Conservation (phyloP, 306 rosid species). For the Vigna hirtella region DNA sequence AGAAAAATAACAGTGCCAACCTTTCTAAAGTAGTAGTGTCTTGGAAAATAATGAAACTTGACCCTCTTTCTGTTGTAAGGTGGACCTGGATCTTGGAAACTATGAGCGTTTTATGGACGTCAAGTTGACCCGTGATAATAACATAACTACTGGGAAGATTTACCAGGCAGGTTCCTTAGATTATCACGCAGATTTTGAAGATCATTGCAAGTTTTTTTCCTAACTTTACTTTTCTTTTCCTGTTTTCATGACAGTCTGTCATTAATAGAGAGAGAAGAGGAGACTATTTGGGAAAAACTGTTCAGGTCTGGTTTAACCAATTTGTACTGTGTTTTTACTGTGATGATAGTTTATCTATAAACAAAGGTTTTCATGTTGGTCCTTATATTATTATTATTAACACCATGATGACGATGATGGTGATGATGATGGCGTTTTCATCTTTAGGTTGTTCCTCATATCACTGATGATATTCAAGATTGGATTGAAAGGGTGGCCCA, state of each 20-base stretch:
- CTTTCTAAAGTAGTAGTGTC: conserved; percentile 37
- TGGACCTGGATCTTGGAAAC: conserved; percentile 99
- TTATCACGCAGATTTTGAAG: conserved; percentile 31
- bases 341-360: conserved; percentile 24
- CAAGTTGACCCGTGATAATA: conserved; percentile 89
- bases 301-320: conserved; percentile 63
- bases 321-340: not conserved
- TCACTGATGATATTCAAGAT: conserved; percentile 87
- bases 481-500: conserved; percentile 91
- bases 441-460: conserved; percentile 82
- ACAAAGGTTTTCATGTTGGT: conserved; percentile 34
- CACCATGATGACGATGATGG: not conserved
- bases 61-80: conserved; percentile 62
- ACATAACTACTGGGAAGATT: conserved; percentile 95
- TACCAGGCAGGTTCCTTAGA: conserved; percentile 71
- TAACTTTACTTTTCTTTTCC: conserved; percentile 29
- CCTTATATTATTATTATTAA: not conserved
- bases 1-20: conserved; percentile 26
- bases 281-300: conserved; percentile 88
- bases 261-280: conserved; percentile 84
- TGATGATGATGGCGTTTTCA: conserved; percentile 14
- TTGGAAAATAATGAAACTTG: conserved; percentile 42
- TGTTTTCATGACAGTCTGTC: conserved; percentile 56
- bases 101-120: conserved; percentile 90
- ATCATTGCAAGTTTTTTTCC: conserved; percentile 31